Conservation (phyloP, 2,329 filamentous ascomycete genomes). For the Emergomyces orientalis region DNA sequence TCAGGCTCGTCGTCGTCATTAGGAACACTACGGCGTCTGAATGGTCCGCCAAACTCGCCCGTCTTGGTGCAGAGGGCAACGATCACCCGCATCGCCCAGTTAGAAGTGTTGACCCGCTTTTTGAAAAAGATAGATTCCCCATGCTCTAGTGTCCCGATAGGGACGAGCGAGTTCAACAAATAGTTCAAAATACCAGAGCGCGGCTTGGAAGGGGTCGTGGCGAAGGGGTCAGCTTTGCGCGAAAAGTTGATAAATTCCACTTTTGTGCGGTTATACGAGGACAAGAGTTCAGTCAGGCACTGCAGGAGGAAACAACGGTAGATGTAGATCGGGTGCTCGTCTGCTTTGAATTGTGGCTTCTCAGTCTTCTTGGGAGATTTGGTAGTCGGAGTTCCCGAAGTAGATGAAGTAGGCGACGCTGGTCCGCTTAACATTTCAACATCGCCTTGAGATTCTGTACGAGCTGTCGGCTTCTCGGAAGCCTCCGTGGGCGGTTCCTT, state of each 20-base stretch:
- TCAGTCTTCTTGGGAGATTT: slow-evolving; percentile 48
- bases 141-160: slow-evolving; percentile 56
- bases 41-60: slow-evolving; percentile 55
- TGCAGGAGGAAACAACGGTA: slow-evolving; percentile 93
- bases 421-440: slow-evolving; percentile 43
- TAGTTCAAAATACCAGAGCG: slow-evolving; percentile 90
- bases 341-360: slow-evolving; percentile 75
- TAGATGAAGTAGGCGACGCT: slow-evolving; percentile 27
- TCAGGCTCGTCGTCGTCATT: slow-evolving; percentile 36
- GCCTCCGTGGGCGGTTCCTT: slow-evolving; percentile 46
- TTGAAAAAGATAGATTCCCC: slow-evolving; percentile 67
- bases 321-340: slow-evolving; percentile 91
- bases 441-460: slow-evolving; percentile 33
- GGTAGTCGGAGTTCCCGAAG: slow-evolving; percentile 16
- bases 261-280: slow-evolving; percentile 89
- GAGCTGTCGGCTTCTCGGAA: slow-evolving; percentile 19
- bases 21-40: slow-evolving; percentile 43
- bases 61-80: slow-evolving; percentile 84
- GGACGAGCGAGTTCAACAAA: slow-evolving; percentile 69
- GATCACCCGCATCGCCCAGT: slow-evolving; percentile 75
- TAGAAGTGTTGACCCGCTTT: slow-evolving; percentile 76
- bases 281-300: slow-evolving; percentile 79
- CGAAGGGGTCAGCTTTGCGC: slow-evolving; percentile 73
- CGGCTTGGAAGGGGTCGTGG: slow-evolving; percentile 84
- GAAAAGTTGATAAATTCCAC: slow-evolving; percentile 99